Base-by-base conservation (phyloP, 2,329 filamentous ascomycete genomes). In the Aphanoascus verrucosus region DNA sequence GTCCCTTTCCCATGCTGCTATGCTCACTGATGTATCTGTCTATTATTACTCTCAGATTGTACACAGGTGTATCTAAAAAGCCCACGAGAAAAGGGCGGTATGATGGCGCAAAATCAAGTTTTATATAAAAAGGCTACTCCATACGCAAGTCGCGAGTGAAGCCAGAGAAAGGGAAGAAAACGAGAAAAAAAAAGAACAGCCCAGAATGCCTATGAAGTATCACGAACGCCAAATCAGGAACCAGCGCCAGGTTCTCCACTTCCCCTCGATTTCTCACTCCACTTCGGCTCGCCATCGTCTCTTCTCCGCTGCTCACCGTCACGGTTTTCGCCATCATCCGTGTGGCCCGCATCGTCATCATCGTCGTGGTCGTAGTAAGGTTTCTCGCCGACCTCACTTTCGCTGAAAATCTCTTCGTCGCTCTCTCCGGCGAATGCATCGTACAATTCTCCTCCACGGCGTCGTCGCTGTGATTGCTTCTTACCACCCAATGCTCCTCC, bases 371-470 rank as follows among this genome's bases (percentile, higher is more conserved):
- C 74, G 44, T 63, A 66, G 3, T 72, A 72, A 38, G 73, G 70
- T 32, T 75, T 75, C 54, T 76, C 72, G 15, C 67, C 70, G 9
- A 72, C 57, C 31, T 68, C 66, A 65, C 69, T 15, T 71, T 69
- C 71, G 58, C 72, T 76, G 56, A 80, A 72, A 40, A 81, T 63
- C 55, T 85, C 83, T 53, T 88, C 85, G 54, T 93, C 90, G 55
- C 91, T 91, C 50, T 89, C 91, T 14, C 88, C 90, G 0, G 93
- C 93, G 76, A 98, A 98, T 3, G 93, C 93, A 74, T 98, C 93
- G 67, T 98, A 98, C 43, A 98, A 73, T 72, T 97, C 91, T 28
- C 91, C 89, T 1, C 88, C 93, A 17, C 72, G 69, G 48, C 88
- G 74, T 59, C 74, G 66, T 70, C 77, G 61, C 66, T 69, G 34